A percentile compares a stretch with the other conserved stretches of the same genome.
These are phyloP conservation scores for Lactifluus pinguis DNA, from an alignment of 768 basidiomycete species.

Conservation along the genomic window DNA sequence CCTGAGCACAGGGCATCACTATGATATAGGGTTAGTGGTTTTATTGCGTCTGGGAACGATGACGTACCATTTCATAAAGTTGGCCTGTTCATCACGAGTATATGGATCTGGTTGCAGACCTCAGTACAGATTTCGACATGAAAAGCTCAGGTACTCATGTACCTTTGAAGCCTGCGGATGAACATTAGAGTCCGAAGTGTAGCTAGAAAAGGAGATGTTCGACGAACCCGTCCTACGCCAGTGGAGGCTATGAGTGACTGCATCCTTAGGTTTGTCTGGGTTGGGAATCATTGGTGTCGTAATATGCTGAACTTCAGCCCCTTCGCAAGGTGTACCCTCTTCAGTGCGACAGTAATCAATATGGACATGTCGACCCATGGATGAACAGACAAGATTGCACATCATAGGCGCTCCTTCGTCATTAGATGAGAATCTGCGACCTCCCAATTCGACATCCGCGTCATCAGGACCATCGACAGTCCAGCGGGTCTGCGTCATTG, in stretches of 20 bases:
- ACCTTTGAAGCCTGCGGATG: slow-evolving; percentile 47
- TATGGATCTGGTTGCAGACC: slow-evolving; percentile 39
- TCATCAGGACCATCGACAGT: slow-evolving; percentile 45
- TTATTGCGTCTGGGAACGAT: not conserved
- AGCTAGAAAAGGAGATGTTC: not conserved
- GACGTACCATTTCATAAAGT: slow-evolving; percentile 46
- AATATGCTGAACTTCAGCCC: slow-evolving; percentile 40
- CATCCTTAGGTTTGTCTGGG: slow-evolving; percentile 42
- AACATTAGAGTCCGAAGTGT: not conserved
- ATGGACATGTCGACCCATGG: slow-evolving; percentile 49
- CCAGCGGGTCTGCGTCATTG: slow-evolving; percentile 53
- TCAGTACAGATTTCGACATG: not conserved
- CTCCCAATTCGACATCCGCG: slow-evolving; percentile 42
- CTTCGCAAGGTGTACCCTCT: slow-evolving; percentile 31
- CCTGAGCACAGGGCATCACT: slow-evolving; percentile 48
- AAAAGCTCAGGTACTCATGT: no score
- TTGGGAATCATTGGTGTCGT: slow-evolving; percentile 35
- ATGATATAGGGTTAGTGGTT: not conserved
- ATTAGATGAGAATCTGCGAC: slow-evolving; percentile 42
- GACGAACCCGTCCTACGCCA: slow-evolving; percentile 49
- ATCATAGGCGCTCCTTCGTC: slow-evolving; percentile 57
- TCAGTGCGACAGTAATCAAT: slow-evolving; percentile 45
- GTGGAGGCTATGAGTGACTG: slow-evolving; percentile 42
- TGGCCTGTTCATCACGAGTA: slow-evolving; percentile 44
- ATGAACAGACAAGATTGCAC: slow-evolving; percentile 48